Evolutionary conservation across 495 filamentous ascomycete genomes (phyloP).

Genomic region (Penicillium odoratum): DNA sequence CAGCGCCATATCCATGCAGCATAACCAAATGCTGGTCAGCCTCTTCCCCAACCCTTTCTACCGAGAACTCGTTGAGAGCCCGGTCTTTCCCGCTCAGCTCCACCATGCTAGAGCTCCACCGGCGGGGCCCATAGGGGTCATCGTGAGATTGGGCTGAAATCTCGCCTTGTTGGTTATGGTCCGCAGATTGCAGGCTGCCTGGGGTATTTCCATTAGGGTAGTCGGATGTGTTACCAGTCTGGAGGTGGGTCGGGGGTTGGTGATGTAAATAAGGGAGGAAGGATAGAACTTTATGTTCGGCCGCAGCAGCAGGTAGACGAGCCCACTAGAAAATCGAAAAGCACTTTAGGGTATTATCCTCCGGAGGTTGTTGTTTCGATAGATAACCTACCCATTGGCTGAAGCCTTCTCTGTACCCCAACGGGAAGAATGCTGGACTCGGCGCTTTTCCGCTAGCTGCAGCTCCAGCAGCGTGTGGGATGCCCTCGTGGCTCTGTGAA

Average conservation of each 20-base stretch:
- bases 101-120: conserved; percentile 85
- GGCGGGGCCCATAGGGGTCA: conserved; percentile 83
- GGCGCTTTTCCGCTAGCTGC: conserved; percentile 36
- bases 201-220: conserved; percentile 37
- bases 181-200: conserved; percentile 40
- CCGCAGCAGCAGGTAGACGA: conserved; percentile 72
- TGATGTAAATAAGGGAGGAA: conserved; percentile 82
- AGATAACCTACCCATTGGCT: conserved; percentile 77
- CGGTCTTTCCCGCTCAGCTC: conserved; percentile 81
- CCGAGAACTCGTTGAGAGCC: conserved; percentile 87
- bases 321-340: conserved; percentile 64
- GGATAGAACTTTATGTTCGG: conserved; percentile 87
- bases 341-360: conserved; percentile 6
- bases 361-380: neutral
- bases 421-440: conserved; percentile 62
- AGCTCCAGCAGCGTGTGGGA: conserved; percentile 43
- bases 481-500: conserved; percentile 28
- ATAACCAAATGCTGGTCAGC: conserved; percentile 88
- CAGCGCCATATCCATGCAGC: conserved; percentile 95
- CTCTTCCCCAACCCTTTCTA: conserved; percentile 78
- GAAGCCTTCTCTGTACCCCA: conserved; percentile 89
- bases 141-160: conserved; percentile 49
- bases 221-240: conserved; percentile 57
- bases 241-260: conserved; percentile 66
- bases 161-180: conserved; percentile 39